These are phyloP conservation scores for Aphanomyces invadans DNA, from an alignment of 352 stramenopile genomes.

Conservation along the genomic window DNA sequence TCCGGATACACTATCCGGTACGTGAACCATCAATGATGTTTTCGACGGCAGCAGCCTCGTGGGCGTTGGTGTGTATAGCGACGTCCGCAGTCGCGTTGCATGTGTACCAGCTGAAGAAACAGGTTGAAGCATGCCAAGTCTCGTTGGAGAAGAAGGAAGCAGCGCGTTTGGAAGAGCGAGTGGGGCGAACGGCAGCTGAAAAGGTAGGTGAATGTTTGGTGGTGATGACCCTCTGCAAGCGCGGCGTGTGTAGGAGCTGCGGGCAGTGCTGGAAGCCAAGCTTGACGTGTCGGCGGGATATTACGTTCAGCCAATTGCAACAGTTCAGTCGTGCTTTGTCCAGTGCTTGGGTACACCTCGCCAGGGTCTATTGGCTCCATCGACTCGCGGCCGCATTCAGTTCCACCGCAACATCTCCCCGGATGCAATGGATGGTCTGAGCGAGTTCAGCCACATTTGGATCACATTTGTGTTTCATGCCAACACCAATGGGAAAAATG, in stretches of 20 bases:
- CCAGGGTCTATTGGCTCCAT: slow-evolving; percentile 26
- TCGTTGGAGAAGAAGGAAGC: slow-evolving; percentile 10
- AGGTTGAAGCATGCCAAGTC: background rate
- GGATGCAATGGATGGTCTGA: slow-evolving; percentile 25
- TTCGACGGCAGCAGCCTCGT: background rate
- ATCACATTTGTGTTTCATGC: slow-evolving; percentile 29
- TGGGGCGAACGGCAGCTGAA: slow-evolving; percentile 15
- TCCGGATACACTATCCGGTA: too few relatives aligned
- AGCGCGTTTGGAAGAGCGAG: slow-evolving; percentile 11
- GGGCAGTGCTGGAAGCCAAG: slow-evolving; percentile 10
- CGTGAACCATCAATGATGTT: too few relatives aligned
- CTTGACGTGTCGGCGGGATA: slow-evolving; percentile 17
- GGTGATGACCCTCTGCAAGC: background rate
- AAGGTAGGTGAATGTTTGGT: slow-evolving; percentile 11
- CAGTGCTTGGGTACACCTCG: slow-evolving; percentile 24
- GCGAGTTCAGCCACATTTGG: slow-evolving; percentile 28
- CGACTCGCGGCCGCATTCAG: slow-evolving; percentile 11
- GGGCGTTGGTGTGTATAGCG: background rate
- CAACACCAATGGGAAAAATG: slow-evolving; percentile 28
- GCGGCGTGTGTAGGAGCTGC: slow-evolving; percentile 23
- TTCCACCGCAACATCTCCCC: slow-evolving; percentile 17
- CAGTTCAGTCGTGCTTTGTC: slow-evolving; percentile 7
- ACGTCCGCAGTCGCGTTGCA: background rate
- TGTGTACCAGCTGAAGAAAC: background rate
- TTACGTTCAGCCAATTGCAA: slow-evolving; percentile 20